Percentiles rank a stretch among this genome's conserved stretches.
These are phyloP conservation scores for Colletotrichum lentis DNA, from an alignment of 2,329 filamentous ascomycete species.

Conservation along the genomic window DNA sequence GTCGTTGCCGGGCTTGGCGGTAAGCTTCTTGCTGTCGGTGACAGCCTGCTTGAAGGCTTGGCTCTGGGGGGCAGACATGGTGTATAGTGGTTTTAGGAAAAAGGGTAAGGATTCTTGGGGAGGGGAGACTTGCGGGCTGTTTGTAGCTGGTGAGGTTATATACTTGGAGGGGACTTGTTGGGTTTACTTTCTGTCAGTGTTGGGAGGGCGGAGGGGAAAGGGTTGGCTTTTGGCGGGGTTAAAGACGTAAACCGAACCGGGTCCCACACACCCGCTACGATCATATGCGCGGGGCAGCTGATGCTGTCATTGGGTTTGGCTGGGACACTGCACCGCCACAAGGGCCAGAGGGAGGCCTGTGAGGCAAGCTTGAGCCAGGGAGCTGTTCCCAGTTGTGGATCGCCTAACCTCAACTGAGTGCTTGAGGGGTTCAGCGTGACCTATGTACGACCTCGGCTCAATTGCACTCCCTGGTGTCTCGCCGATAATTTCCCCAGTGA, in stretches of 20 bases:
- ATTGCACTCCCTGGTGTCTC: background rate
- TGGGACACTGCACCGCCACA: slow-evolving; percentile 33
- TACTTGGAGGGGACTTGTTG: slow-evolving; percentile 26
- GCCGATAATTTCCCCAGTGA: background rate
- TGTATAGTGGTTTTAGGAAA: slow-evolving; percentile 35
- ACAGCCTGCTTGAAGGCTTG: slow-evolving; percentile 65
- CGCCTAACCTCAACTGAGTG: slow-evolving; percentile 10
- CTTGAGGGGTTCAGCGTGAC: slow-evolving; percentile 7
- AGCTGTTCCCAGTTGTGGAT: slow-evolving; percentile 17
- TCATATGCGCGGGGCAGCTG: slow-evolving; percentile 38
- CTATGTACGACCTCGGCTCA: slow-evolving; percentile 17
- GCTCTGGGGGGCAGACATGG: slow-evolving; percentile 53
- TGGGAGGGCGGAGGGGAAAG: slow-evolving; percentile 29
- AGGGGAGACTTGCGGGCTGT: background rate
- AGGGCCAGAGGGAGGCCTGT: background rate
- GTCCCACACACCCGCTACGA: slow-evolving; percentile 32
- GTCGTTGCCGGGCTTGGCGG: slow-evolving; percentile 68
- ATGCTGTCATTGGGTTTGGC: slow-evolving; percentile 32
- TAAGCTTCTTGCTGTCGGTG: slow-evolving; percentile 72
- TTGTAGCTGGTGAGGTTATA: slow-evolving; percentile 13
- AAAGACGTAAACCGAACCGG: slow-evolving; percentile 15
- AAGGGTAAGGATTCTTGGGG: background rate
- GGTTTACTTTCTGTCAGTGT: slow-evolving; percentile 28
- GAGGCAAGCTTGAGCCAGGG: slow-evolving; percentile 5
- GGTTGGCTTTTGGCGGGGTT: slow-evolving; percentile 37